A percentile compares a stretch with the other conserved stretches of the same genome.
These are phyloP conservation scores for Clonostachys chloroleuca DNA, from an alignment of 2,329 filamentous ascomycete genomes.

Conservation along the genomic window DNA sequence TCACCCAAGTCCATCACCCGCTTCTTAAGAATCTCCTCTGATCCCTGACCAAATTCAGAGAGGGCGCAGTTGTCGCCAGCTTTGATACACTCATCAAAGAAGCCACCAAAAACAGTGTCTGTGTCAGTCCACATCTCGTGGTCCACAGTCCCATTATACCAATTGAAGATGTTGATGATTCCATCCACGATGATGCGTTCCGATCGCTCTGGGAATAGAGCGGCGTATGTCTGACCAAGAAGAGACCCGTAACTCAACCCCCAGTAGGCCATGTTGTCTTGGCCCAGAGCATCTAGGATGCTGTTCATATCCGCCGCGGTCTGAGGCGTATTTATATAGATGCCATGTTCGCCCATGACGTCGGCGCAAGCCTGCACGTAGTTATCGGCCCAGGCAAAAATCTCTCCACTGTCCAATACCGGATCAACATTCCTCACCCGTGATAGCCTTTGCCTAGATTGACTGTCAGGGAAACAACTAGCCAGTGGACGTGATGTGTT, in stretches of 20 bases:
- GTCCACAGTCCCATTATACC: constrained; percentile 18
- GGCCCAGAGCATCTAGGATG: constrained; percentile 60
- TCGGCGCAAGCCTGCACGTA: constrained; percentile 15
- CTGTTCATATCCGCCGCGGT: constrained; percentile 51
- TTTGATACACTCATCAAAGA: constrained; percentile 26
- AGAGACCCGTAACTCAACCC: constrained; percentile 36
- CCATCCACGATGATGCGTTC: constrained; percentile 28
- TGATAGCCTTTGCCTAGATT: constrained; percentile 12
- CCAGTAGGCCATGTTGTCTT: constrained; percentile 37
- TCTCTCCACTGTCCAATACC: constrained; percentile 24
- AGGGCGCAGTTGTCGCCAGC: constrained; percentile 41
- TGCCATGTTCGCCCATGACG: constrained; percentile 35
- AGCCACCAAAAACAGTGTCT: constrained; percentile 19
- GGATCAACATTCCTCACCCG: neutral
- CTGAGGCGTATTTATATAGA: constrained; percentile 43
- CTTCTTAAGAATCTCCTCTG: constrained; percentile 20
- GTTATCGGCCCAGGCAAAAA: constrained; percentile 30
- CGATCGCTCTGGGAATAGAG: constrained; percentile 25
- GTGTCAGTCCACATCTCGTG: constrained; percentile 19
- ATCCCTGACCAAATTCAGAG: constrained; percentile 18
- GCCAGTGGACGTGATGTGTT: constrained; percentile 19
- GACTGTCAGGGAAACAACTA: constrained; percentile 29
- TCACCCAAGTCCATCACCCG: constrained; percentile 23
- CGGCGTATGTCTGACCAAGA: constrained; percentile 33
- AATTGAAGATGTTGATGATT: constrained; percentile 22